Base-by-base conservation (phyloP, 331 rosid genomes). In the Quercus lobata region DNA sequence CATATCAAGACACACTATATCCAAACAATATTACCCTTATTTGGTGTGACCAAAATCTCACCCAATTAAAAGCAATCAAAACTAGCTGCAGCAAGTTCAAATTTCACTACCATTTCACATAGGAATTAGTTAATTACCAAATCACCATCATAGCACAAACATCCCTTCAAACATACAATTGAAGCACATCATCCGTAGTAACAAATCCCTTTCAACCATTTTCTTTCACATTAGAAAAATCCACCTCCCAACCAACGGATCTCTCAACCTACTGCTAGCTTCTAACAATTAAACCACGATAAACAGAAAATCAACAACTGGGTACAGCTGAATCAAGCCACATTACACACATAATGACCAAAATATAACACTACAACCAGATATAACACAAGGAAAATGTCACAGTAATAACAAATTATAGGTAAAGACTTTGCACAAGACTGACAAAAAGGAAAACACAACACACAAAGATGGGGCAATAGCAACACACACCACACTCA, bases 221-320 rank as follows among this genome's bases (percentile, higher is more conserved):
- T 22, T 44, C 24, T 68, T 44, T 8, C 49, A 55, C 44, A 65
- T 71, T 22, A n/a, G 17, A 61, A 79, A 46, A 49, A 74, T 32
- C 32, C 35, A 79, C 60, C 70, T 49, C 57, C 57, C 56, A 71
- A 11, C 29, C 34, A 57, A 62, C 87, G 81, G 92, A 86, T 90
- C 91, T 81, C 83, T 66, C 71, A 77, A 35, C 75, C 76, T 35
- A 80, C 82, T 46, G 55, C 49, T 3, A 80, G 46, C 12, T 57
- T 29, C n/a, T 15, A 15, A 65, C 1, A 55, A 69, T 3, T 55
- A 21, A 74, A 8, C 78, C 37, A 84, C 57, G 5, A 87, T 68
- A 35, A 77, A 69, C 69, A 82, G 22, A 72, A 76, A 71, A 57
- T n/a, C 60, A 66, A 22, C 46, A 57, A 76, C 41, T 34, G 53